These are phyloP conservation scores for Lactarius hatsudake DNA, from an alignment of 768 basidiomycete species.

Conservation along the genomic window DNA sequence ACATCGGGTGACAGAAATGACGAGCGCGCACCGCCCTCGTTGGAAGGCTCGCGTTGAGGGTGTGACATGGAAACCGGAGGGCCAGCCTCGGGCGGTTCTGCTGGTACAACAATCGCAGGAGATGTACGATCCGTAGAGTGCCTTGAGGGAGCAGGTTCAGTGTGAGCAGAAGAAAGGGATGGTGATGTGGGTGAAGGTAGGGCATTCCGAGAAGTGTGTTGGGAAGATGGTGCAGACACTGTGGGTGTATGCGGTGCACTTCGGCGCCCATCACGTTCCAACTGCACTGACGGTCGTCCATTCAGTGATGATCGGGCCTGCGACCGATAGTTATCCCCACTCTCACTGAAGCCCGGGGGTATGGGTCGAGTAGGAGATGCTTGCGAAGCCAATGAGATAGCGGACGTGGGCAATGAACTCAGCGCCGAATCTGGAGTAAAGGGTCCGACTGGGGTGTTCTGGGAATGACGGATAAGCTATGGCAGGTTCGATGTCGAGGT, in stretches of 20 bases:
- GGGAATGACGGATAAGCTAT: neutral
- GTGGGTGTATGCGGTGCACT: neutral
- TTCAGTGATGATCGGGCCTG: neutral
- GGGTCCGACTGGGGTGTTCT: constrained; percentile 1
- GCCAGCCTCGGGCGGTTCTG: constrained; percentile 16
- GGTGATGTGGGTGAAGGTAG: constrained; percentile 12
- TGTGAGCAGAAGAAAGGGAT: neutral
- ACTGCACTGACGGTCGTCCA: constrained; percentile 1
- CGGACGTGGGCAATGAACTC: neutral
- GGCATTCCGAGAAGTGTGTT: neutral
- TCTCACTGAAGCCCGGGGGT: neutral
- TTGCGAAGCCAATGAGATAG: neutral
- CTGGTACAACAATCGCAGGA: constrained; percentile 13
- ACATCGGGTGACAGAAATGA: constrained; percentile 26
- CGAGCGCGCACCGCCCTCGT: constrained; percentile 5
- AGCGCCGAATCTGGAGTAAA: neutral
- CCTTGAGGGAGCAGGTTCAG: neutral
- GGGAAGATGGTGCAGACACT: neutral
- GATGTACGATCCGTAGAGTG: constrained; percentile 4
- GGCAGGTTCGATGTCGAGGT: neutral
- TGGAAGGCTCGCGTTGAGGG: constrained; percentile 19
- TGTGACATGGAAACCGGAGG: constrained; percentile 17
- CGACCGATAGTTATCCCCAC: neutral
- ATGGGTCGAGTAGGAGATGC: neutral
- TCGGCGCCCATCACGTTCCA: constrained; percentile 10